These are phyloP conservation scores for Silene vulgaris DNA, from an alignment of 179 eudicot species.

Conservation along the genomic window DNA sequence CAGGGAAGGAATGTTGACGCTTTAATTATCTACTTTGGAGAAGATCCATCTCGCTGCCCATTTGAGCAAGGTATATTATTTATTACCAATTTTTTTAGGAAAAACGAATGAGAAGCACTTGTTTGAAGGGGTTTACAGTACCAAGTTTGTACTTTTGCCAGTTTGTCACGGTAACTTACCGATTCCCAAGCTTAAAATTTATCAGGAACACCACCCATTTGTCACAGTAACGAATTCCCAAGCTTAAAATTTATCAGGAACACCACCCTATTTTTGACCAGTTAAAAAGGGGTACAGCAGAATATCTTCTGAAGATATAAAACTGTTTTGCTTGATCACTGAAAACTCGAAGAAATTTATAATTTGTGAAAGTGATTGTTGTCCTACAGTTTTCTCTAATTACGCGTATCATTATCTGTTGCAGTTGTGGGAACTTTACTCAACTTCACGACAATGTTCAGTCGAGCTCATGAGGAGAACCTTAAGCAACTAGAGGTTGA, in stretches of 20 bases:
- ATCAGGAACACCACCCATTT: not conserved
- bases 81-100: not conserved
- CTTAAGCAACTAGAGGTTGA: constrained; percentile 63
- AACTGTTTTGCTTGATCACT: too few relatives aligned
- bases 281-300: too few relatives aligned
- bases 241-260: not conserved
- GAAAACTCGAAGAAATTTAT: too few relatives aligned
- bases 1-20: constrained; percentile 87
- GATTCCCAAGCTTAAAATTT: not conserved
- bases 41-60: constrained; percentile 86
- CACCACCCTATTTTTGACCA: not conserved
- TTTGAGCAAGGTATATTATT: constrained; percentile 80
- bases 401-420: constrained; percentile 12
- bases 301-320: too few relatives aligned
- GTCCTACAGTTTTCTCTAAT: constrained; percentile 8
- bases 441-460: constrained; percentile 64
- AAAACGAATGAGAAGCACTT: not conserved
- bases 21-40: constrained; percentile 79
- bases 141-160: too few relatives aligned
- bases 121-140: not conserved
- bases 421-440: constrained; percentile 62
- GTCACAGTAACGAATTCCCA: too few relatives aligned
- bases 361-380: not conserved
- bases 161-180: too few relatives aligned
- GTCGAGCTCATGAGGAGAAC: constrained; percentile 65